Conservation (phyloP, 2,329 filamentous ascomycete species). For the Metarhizium sp. region DNA sequence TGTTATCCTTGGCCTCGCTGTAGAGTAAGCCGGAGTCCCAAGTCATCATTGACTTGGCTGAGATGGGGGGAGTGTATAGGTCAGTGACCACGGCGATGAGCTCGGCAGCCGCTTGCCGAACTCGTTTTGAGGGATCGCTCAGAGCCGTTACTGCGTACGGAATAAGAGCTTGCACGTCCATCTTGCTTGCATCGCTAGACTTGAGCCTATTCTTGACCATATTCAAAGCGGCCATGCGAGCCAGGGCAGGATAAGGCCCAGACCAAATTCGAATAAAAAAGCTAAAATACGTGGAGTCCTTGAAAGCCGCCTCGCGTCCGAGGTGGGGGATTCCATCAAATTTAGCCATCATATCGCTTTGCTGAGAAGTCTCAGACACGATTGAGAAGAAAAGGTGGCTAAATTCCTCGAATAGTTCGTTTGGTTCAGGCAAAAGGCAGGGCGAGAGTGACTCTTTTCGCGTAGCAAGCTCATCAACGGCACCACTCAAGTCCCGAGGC, state of each 20-base stretch:
- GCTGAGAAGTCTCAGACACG: constrained; percentile 33
- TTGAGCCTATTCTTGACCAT: constrained; percentile 51
- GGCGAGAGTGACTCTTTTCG: constrained; percentile 31
- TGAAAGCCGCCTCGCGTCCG: constrained; percentile 41
- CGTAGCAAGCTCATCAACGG: constrained; percentile 28
- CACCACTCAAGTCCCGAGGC: constrained; percentile 27
- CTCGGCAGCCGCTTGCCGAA: constrained; percentile 66
- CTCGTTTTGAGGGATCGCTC: constrained; percentile 63
- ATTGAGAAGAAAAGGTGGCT: constrained; percentile 49
- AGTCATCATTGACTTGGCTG: constrained; percentile 29
- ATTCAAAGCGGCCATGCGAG: constrained; percentile 60
- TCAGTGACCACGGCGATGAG: constrained; percentile 49
- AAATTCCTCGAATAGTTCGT: constrained; percentile 47
- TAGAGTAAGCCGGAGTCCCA: constrained; percentile 63
- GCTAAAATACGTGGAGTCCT: constrained; percentile 58
- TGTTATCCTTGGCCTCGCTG: constrained; percentile 34
- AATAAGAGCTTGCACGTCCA: constrained; percentile 71
- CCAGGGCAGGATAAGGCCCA: constrained; percentile 58
- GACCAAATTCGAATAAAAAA: constrained; percentile 72
- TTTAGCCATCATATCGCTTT: constrained; percentile 29
- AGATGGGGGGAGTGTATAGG: constrained; percentile 30
- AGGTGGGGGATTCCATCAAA: constrained; percentile 49
- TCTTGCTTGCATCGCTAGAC: constrained; percentile 32
- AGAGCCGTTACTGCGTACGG: constrained; percentile 73
- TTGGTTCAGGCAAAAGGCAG: constrained; percentile 42